Percentiles rank a stretch among this genome's conserved stretches.
These are phyloP conservation scores for Rhizopogon roseolus DNA, from an alignment of 768 basidiomycete species.

Conservation along the genomic window DNA sequence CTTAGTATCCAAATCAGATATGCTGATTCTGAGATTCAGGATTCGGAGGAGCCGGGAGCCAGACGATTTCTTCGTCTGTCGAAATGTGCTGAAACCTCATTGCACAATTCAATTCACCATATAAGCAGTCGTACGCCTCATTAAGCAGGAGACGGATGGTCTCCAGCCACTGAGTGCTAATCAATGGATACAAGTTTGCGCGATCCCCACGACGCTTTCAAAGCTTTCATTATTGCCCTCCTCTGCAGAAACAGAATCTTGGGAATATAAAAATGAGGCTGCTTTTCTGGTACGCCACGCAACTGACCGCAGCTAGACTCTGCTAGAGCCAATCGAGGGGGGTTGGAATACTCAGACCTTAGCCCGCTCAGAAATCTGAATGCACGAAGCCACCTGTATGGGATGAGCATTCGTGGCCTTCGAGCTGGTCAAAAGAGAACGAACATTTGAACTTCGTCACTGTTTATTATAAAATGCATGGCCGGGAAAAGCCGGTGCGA, in stretches of 20 bases:
- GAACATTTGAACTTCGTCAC: too few species aligned
- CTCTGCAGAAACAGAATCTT: constrained; percentile 40
- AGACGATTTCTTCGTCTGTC: too few species aligned
- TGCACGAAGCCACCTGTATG: constrained; percentile 36
- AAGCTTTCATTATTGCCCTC: constrained; percentile 18
- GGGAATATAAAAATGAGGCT: constrained; percentile 24
- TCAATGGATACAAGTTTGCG: not conserved
- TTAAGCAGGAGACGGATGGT: constrained; percentile 10
- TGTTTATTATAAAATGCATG: too few species aligned
- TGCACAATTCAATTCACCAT: constrained; percentile 10
- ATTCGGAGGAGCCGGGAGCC: constrained; percentile 10
- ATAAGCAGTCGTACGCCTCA: constrained; percentile 10
- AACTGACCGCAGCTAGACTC: constrained; percentile 53
- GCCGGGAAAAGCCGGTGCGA: too few species aligned
- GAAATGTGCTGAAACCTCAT: constrained; percentile 28
- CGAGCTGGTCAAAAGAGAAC: constrained; percentile 28
- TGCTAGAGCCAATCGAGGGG: constrained; percentile 59
- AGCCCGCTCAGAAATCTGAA: constrained; percentile 62
- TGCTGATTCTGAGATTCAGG: too few species aligned
- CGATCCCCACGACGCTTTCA: constrained; percentile 5
- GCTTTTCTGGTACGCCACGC: constrained; percentile 69
- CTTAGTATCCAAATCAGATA: too few species aligned
- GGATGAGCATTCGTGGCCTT: constrained; percentile 69
- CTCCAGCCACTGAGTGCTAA: not conserved
- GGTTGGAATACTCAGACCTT: constrained; percentile 77